Percentiles rank a stretch among this genome's conserved stretches.
phyloP scores from a whole-genome alignment of 257 asterid species.

The Petunia axillaris region DNA sequence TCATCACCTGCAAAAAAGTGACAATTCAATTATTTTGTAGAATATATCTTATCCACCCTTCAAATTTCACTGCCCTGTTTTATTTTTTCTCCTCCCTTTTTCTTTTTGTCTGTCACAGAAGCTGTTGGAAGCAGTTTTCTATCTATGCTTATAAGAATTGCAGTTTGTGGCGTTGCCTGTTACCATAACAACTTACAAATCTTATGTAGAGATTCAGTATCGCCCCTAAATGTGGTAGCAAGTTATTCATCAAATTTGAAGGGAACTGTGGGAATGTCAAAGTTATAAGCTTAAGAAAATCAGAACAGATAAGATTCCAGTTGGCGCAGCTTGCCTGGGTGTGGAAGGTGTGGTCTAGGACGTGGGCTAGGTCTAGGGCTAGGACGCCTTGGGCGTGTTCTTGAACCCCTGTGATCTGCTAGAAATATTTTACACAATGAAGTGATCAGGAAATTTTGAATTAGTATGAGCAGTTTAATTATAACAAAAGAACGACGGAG shows the following conservation, averaged over 20 bases:
- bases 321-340: background rate
- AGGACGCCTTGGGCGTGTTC: conserved; percentile 16
- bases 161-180: background rate
- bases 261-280: background rate
- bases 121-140: background rate
- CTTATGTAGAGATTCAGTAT: background rate
- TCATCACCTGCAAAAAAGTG: conserved; percentile 21
- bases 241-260: background rate
- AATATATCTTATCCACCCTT: background rate
- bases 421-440: conserved; percentile 10
- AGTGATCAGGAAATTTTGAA: conserved; percentile 17
- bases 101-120: background rate
- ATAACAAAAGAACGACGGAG: background rate
- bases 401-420: conserved; percentile 23
- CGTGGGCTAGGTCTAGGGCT: conserved; percentile 10
- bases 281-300: conserved; percentile 11
- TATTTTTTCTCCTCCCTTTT: background rate
- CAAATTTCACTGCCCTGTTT: background rate
- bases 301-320: background rate
- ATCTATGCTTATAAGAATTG: background rate
- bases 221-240: background rate
- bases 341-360: background rate
- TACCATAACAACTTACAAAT: background rate
- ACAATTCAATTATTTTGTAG: background rate
- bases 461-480: background rate